Conservation (phyloP, 1,139 yeast species). For the Pichia sp. region DNA sequence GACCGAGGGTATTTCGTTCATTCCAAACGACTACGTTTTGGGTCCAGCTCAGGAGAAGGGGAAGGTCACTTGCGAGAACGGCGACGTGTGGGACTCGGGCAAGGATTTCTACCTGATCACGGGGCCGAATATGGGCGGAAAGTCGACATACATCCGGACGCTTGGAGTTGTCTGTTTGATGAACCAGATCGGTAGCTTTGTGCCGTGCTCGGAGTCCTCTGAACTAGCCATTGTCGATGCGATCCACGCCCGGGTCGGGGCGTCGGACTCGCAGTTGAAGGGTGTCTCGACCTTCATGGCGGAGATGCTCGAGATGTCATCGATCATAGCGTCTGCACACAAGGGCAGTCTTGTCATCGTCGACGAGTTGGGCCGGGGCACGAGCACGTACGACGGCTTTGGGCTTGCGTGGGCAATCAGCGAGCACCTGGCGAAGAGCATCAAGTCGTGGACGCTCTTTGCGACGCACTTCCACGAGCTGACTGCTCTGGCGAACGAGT, state of each 20-base stretch:
- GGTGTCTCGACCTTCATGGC: constrained; percentile 98
- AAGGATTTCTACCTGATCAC: constrained; percentile 80
- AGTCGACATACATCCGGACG: constrained; percentile 90
- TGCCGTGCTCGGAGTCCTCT: constrained; percentile 65
- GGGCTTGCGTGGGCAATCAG: constrained; percentile 97
- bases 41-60: constrained; percentile 8
- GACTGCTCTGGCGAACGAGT: constrained; percentile 65
- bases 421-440: constrained; percentile 68
- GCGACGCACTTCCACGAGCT: constrained; percentile 98
- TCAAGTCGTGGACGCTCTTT: constrained; percentile 77
- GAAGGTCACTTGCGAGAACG: constrained; percentile 6
- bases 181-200: constrained; percentile 91
- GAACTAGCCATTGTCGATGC: constrained; percentile 85
- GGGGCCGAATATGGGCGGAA: constrained; percentile 99
- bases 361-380: constrained; percentile 95
- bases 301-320: constrained; percentile 94
- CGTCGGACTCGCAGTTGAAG: constrained; percentile 94
- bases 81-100: constrained; percentile 45
- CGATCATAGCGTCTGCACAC: constrained; percentile 83
- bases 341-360: constrained; percentile 80
- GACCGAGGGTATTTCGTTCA: constrained; percentile 82
- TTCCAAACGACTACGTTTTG: constrained; percentile 50
- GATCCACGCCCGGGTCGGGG: constrained; percentile 94
- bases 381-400: constrained; percentile 95
- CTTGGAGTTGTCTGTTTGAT: constrained; percentile 82